Evolutionary conservation across 139 green algal genomes (phyloP), one percentile per base, ranked within the genome.

Genomic region (Eudorina sp.): DNA sequence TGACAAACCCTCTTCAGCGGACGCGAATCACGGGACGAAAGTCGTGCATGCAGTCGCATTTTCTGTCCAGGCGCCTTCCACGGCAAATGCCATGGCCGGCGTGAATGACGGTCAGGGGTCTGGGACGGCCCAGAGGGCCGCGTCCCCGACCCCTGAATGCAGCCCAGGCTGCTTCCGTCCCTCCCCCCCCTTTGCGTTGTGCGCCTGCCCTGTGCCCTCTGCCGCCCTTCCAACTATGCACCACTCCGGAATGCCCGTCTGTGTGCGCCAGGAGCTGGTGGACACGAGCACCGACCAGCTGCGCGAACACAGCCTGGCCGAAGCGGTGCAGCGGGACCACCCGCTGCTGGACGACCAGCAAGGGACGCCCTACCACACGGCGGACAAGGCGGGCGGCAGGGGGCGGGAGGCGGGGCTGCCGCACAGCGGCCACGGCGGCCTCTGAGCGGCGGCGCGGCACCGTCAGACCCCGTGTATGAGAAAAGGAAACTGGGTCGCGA

Each of bases 301-400:
- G 66, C 55, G 76, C 31, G 29, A 77, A 4, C 40, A 88, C 55
- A 84, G 43, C 53, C 55, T 90, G 51, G 78, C 66, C 1, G 73
- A 70, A 72, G 53, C 62, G 23, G 78, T 85, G 60, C 29, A 69
- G 25, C 53, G 21, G 21, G 79, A 85, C 14, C 40, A 19, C 0
- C 79, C 79, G 11, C 8, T 75, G 38, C 27, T 85, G 23, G 79
- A 85, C 60, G 79, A 90, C 40, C 87, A 90, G 78, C 48, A 68
- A 23, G 34, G 40, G 18, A 90, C 80, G 0, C 87, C 76, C 64
- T 68, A 69, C 53, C 87, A 88, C 53, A 45, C 82, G 5, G 45
- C 60, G 1, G 36, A 77, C 66, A 90, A 88, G 77, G 77, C 46
- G 51, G 48, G 43, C 11, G 75, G 51, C 11, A 36, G 21, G 1